A percentile compares a stretch with the other conserved stretches of the same genome.
Evolutionary conservation across 495 filamentous ascomycete genomes (phyloP).

Genomic region (Neurospora cerealis): DNA sequence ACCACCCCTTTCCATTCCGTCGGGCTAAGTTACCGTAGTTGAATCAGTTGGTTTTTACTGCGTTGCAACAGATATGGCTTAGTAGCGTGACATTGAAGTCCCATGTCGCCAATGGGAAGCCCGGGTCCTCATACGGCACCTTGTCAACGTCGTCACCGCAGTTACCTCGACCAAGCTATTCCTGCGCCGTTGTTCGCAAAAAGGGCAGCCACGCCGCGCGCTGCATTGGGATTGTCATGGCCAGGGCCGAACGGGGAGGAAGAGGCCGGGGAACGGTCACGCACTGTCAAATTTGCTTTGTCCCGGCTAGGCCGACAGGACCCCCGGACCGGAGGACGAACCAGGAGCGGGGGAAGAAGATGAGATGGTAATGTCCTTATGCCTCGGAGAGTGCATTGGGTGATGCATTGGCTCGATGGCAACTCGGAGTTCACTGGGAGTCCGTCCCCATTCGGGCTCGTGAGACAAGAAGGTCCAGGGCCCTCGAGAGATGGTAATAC

Average conservation of each 20-base stretch:
- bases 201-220: too few relatives aligned
- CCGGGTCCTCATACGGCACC: neutral
- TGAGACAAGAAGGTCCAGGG: neutral
- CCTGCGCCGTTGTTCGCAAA: too few relatives aligned
- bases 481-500: neutral
- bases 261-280: too few relatives aligned
- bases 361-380: neutral
- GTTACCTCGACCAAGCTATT: too few relatives aligned
- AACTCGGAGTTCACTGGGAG: neutral
- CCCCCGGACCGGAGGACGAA: neutral
- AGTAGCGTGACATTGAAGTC: neutral
- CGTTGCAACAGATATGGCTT: neutral
- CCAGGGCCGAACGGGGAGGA: too few relatives aligned
- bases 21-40: too few relatives aligned
- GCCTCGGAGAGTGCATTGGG: neutral
- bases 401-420: neutral
- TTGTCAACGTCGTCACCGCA: too few relatives aligned
- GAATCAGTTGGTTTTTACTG: too few relatives aligned
- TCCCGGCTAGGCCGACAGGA: too few relatives aligned
- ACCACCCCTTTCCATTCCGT: too few relatives aligned
- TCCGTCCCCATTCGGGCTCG: neutral
- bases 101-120: neutral
- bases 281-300: too few relatives aligned
- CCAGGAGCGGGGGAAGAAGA: neutral
- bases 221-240: too few relatives aligned